Base-by-base conservation (phyloP, 2,329 filamentous ascomycete genomes). In the Fusarium fujikuroi region DNA sequence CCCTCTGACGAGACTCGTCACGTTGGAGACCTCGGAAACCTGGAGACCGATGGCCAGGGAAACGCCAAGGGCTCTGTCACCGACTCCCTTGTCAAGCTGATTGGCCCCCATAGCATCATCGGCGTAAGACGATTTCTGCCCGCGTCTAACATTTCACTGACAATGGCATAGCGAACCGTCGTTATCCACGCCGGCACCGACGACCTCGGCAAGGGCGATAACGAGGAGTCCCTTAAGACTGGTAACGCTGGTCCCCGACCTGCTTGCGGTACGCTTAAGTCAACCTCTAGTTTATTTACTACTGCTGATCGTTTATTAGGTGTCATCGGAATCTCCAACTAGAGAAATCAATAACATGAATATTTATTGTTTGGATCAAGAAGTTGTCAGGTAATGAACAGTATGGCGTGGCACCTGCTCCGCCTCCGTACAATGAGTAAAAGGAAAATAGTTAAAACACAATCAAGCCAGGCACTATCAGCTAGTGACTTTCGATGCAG, bases 161-260 rank as follows among this genome's bases (percentile, higher is more conserved):
- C 44, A 40, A n/a, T 7, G 19, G 14, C 15, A 39, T 78, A 96
- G 93, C 95, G 96, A 82, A 98, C 96, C 77, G 90, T 99, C 73
- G 96, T 99, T 80, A 91, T 97, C 80, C 96, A 99, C 88, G 92
- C 88, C 78, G 96, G 96, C 83, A 98, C 95, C 77, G 96, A 99
- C 83, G 96, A 99, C 82, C 94, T 99, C 75, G 96, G 96, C 85
- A 93, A 93, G 89, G 95, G 95, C 80, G 93, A 87, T 78, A 92
- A 93, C 87, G 94, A 95, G 86, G 95, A 98, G 88, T 97, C 94
- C 81, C 94, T 97, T 89, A 98, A 97, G 92, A 99, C 96, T 76
- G 96, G 96, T 78, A 99, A 98, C 84, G 96, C 96, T 82, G 96
- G 96, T 80, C 84, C 87, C 79, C 94, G 96, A 82, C 96, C 96